Conservation (phyloP, 2,329 filamentous ascomycete genomes). For the Fusarium foetens region DNA sequence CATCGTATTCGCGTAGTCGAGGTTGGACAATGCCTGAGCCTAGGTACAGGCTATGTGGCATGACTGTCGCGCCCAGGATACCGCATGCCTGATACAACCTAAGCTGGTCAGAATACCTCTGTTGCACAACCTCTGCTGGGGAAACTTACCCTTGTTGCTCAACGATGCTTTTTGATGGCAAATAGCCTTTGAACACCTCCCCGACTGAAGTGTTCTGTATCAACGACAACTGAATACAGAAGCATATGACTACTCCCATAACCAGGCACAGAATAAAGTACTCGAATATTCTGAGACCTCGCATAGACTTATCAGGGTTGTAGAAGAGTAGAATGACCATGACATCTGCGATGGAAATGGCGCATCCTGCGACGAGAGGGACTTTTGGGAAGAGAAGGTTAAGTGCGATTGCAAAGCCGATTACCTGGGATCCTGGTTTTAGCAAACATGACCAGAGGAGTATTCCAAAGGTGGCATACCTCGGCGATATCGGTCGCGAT, state of each 20-base stretch:
- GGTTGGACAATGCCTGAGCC: slow-evolving; percentile 76
- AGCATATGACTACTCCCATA: slow-evolving; percentile 75
- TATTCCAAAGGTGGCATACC: slow-evolving; percentile 9
- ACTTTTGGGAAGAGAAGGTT: slow-evolving; percentile 72
- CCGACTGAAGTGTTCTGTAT: slow-evolving; percentile 65
- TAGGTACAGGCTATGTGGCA: slow-evolving; percentile 76
- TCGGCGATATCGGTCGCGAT: slow-evolving; percentile 78
- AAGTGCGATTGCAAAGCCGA: slow-evolving; percentile 75
- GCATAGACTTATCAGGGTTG: slow-evolving; percentile 67
- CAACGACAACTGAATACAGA: slow-evolving; percentile 74
- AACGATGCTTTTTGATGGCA: slow-evolving; percentile 69
- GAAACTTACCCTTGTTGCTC: slow-evolving; percentile 62
- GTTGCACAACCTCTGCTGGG: accelerated
- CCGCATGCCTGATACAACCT: slow-evolving; percentile 73
- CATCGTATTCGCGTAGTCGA: slow-evolving; percentile 71
- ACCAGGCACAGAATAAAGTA: slow-evolving; percentile 71
- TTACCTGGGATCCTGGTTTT: slow-evolving; percentile 56
- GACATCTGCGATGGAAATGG: slow-evolving; percentile 74
- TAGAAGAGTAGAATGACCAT: slow-evolving; percentile 76
- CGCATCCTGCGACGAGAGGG: slow-evolving; percentile 74
- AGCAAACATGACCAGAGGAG: background rate
- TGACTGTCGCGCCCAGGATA: slow-evolving; percentile 80
- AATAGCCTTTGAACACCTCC: slow-evolving; percentile 71
- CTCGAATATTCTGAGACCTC: slow-evolving; percentile 68
- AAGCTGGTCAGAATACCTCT: accelerated